Conservation (phyloP, 148 eudicot species). For the Persicaria tinctoria region DNA sequence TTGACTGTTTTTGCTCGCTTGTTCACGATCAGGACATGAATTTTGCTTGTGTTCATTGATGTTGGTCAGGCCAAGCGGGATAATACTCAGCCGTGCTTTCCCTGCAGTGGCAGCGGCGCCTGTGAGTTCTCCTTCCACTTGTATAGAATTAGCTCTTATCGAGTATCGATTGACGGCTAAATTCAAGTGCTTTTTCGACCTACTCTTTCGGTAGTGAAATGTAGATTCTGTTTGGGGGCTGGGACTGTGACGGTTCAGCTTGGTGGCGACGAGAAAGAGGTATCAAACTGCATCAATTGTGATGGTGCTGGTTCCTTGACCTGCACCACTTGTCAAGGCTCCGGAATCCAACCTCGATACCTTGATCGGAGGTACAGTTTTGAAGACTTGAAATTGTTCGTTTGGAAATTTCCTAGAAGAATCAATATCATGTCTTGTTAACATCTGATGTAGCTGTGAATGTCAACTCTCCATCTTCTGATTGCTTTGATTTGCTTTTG, state of each 20-base stretch:
- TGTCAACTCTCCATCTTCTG: not conserved
- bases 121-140: slow-evolving; percentile 47
- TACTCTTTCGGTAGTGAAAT: slow-evolving; percentile 39
- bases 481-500: slow-evolving; percentile 7
- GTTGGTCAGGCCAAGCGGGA: slow-evolving; percentile 64
- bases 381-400: not conserved
- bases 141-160: not conserved
- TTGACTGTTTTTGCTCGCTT: not conserved
- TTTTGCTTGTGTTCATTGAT: slow-evolving; percentile 5
- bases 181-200: not conserved
- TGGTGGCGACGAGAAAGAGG: slow-evolving; percentile 84
- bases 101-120: slow-evolving; percentile 84
- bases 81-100: slow-evolving; percentile 90
- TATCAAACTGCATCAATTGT: slow-evolving; percentile 81
- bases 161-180: not conserved
- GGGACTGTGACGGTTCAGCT: slow-evolving; percentile 77
- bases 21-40: not conserved
- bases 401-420: not conserved
- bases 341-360: slow-evolving; percentile 93
- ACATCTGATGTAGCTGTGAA: too few species aligned
- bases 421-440: too few species aligned
- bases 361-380: slow-evolving; percentile 83
- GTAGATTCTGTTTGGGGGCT: slow-evolving; percentile 85
- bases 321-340: slow-evolving; percentile 96
- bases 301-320: slow-evolving; percentile 89